A percentile compares a stretch with the other conserved stretches of the same genome.
Evolutionary conservation across 1,139 yeast genomes (phyloP).

Genomic region (Lodderomyces jiufengensis): DNA sequence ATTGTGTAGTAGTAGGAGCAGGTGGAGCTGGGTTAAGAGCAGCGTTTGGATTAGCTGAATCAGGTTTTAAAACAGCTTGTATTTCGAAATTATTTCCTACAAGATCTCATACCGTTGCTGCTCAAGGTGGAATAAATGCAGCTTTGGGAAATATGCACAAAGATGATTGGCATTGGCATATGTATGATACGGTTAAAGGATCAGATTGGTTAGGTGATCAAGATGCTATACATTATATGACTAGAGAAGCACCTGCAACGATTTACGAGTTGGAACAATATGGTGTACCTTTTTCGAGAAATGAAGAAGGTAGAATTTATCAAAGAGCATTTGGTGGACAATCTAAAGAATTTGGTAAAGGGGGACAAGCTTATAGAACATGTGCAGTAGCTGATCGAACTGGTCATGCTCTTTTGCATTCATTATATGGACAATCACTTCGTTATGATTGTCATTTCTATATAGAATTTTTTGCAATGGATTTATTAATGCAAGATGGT

Average conservation of each 20-base stretch:
- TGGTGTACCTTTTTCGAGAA: slow-evolving; percentile 98
- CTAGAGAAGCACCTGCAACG: slow-evolving; percentile 94
- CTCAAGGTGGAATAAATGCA: slow-evolving; percentile 99
- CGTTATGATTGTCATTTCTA: slow-evolving; percentile 97
- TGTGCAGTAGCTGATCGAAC: slow-evolving; percentile 99
- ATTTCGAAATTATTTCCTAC: slow-evolving; percentile 96
- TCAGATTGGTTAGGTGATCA: slow-evolving; percentile 99
- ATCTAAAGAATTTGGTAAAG: slow-evolving; percentile 90
- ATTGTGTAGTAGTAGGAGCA: slow-evolving; percentile 96
- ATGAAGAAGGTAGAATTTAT: slow-evolving; percentile 92
- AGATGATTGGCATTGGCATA: slow-evolving; percentile 99
- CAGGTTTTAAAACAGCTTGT: slow-evolving; percentile 97
- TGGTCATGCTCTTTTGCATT: slow-evolving; percentile 94
- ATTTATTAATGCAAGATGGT: slow-evolving; percentile 91
- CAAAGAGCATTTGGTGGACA: slow-evolving; percentile 99
- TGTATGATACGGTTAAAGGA: slow-evolving; percentile 99
- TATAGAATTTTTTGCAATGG: slow-evolving; percentile 95
- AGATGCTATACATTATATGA: slow-evolving; percentile 98
- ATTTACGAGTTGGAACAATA: slow-evolving; percentile 95
- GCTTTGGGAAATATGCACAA: slow-evolving; percentile 96
- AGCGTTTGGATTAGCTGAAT: slow-evolving; percentile 94
- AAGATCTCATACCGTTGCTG: slow-evolving; percentile 98
- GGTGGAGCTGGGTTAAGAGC: slow-evolving; percentile 99
- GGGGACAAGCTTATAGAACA: slow-evolving; percentile 98
- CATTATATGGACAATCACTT: slow-evolving; percentile 92